A percentile compares a stretch with the other conserved stretches of the same genome.
phyloP scores from a whole-genome alignment of 352 stramenopile species.

The Thraustochytrium sp. region DNA sequence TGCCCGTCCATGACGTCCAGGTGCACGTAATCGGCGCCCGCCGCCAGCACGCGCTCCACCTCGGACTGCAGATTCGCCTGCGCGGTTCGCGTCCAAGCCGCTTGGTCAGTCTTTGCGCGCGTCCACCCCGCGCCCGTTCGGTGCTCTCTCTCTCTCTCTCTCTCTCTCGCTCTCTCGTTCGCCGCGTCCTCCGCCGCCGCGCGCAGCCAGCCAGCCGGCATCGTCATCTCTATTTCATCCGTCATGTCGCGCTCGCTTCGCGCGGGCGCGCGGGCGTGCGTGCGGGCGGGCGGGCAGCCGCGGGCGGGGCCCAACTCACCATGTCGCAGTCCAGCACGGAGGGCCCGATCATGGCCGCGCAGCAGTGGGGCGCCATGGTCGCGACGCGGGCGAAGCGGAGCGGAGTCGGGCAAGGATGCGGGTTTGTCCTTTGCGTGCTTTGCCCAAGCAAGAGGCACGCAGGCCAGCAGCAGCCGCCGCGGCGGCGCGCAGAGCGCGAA shows the following conservation, averaged over 20 bases:
- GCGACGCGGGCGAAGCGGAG: not conserved
- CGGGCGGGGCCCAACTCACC: not conserved
- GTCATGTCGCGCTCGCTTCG: not conserved
- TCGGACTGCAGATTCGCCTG: constrained; percentile 36
- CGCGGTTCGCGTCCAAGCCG: not conserved
- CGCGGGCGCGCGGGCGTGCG: too few relatives aligned
- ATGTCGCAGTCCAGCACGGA: constrained; percentile 47
- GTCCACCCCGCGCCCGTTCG: not conserved
- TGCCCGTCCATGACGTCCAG: constrained; percentile 73
- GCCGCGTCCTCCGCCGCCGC: too few relatives aligned
- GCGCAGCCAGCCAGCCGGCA: too few relatives aligned
- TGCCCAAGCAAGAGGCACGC: not conserved
- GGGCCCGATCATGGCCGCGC: constrained; percentile 36
- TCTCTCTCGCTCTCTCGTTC: too few relatives aligned
- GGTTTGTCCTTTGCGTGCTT: not conserved
- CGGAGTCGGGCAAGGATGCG: too few relatives aligned
- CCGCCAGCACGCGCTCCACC: constrained; percentile 34
- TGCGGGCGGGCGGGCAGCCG: too few relatives aligned
- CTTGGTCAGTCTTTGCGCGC: not conserved
- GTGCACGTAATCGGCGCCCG: constrained; percentile 47
- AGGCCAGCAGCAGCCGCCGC: not conserved
- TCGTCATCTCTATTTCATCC: too few relatives aligned
- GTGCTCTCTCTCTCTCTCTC: too few relatives aligned
- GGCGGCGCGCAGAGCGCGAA: not conserved
- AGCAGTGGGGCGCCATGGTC: constrained; percentile 22